These are phyloP conservation scores for Edaphochlamys debaryana DNA, from an alignment of 139 green algal species.

Conservation along the genomic window DNA sequence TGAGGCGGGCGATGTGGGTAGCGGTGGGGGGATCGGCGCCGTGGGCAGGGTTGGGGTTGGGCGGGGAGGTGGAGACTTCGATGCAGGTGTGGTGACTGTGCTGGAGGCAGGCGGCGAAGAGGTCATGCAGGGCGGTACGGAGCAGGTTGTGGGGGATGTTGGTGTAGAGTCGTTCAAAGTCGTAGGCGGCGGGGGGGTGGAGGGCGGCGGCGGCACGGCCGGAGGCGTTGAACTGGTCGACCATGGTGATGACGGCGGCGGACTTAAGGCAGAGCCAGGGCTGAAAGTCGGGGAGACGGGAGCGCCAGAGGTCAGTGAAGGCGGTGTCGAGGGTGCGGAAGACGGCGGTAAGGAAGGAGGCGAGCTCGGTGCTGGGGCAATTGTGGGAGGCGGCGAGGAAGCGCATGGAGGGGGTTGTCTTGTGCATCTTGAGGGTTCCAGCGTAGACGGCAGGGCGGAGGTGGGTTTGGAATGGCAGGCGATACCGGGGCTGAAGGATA, in stretches of 20 bases:
- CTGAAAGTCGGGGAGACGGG: not conserved
- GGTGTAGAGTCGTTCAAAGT: not conserved
- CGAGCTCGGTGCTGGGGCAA: not conserved
- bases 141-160: not conserved
- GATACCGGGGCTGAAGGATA: not conserved
- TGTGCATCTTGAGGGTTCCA: constrained; percentile 2
- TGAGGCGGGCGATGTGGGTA: not conserved
- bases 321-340: not conserved
- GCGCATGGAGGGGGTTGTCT: not conserved
- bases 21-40: not conserved
- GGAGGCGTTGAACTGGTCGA: not conserved
- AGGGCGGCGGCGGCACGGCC: not conserved
- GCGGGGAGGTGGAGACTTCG: not conserved
- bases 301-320: not conserved
- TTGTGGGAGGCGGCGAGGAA: not conserved
- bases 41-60: not conserved
- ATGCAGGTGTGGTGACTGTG: not conserved
- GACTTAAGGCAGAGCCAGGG: not conserved
- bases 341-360: not conserved
- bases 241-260: not conserved
- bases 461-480: not conserved
- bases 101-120: not conserved
- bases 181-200: not conserved
- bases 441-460: not conserved
- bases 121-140: not conserved